Evolutionary conservation across 495 filamentous ascomycete genomes (phyloP), one percentile per base, ranked within the genome.

Genomic region (Pseudevernia furfuracea): DNA sequence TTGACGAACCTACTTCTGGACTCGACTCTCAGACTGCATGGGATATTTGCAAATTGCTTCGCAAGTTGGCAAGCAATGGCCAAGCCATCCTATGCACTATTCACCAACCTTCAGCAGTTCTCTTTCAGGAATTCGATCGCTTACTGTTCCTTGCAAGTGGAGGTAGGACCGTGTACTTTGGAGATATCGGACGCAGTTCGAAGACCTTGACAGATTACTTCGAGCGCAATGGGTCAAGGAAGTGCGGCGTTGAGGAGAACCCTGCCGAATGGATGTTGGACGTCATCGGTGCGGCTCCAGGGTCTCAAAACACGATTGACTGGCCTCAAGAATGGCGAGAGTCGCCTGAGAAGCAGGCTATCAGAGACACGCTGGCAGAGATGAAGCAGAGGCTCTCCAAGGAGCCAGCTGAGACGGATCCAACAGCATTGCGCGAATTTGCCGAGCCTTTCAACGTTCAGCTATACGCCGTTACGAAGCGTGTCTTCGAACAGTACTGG

Each of bases 231-330:
- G 88, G 92, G 56, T 89, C 88, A 6, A 76, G 80, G 25, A 79
- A 84, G 49, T 96, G 91, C 74, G 88, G 89, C 4, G 66, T 71
- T 4, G 86, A 88, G 21, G 88, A 90, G n/a, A 97, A 83, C 66
- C 91, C 91, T 36, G 93, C 93, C 25, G 93, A 97, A 76, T 96
- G 90, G 89, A 96, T 97, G 90, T 80, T 97, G 43, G 91, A 96
- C 71, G 87, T 91, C 58, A 96, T 93, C 70, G 93, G 92, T 66
- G 91, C 91, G 34, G 92, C 92, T 2, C 92, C 92, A n/a, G 91
- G 90, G 32, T 86, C 84, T 25, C 72, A 80, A 62, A 86, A 85
- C 25, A 82, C 89, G 41, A 83, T 88, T 62, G 90, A 97, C 73
- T 97, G 93, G 93, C 82, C 84, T 70, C 73, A 87, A 59, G 79